Percentiles rank a stretch among this genome's conserved stretches.
phyloP scores from a whole-genome alignment of 2,329 filamentous ascomycete genomes.

The Endoconidiophora laricicola region DNA sequence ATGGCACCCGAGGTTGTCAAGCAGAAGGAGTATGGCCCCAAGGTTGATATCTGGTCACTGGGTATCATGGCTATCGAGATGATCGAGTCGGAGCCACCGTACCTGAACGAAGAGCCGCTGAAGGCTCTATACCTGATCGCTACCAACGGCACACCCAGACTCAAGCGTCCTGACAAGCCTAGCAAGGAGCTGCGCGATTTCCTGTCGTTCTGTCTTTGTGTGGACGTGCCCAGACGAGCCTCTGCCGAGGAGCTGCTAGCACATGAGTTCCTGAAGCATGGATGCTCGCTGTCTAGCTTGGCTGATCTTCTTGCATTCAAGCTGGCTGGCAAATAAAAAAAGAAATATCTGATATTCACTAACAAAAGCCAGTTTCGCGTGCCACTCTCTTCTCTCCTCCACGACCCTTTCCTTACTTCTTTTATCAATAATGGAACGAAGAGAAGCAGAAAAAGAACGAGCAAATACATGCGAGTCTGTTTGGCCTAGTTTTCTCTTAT shows the following conservation, averaged over 20 bases:
- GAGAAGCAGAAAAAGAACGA: too few relatives aligned
- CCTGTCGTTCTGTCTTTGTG: constrained; percentile 86
- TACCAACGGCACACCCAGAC: constrained; percentile 85
- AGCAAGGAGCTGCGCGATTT: constrained; percentile 97
- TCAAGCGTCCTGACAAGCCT: constrained; percentile 97
- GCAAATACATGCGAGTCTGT: too few relatives aligned
- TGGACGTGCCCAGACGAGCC: constrained; percentile 87
- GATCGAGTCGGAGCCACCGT: constrained; percentile 97
- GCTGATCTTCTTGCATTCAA: constrained; percentile 81
- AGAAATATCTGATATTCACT: neutral
- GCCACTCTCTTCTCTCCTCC: too few relatives aligned
- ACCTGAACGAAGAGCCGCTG: constrained; percentile 92
- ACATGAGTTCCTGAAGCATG: constrained; percentile 88
- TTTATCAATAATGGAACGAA: too few relatives aligned
- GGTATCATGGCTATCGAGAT: constrained; percentile 99
- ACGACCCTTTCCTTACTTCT: too few relatives aligned
- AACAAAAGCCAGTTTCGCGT: too few relatives aligned
- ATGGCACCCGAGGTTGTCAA: constrained; percentile 99
- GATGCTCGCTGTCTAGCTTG: constrained; percentile 67
- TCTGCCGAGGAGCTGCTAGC: constrained; percentile 77
- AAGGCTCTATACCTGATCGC: constrained; percentile 96
- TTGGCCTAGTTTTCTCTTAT: too few relatives aligned
- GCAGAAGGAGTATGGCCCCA: constrained; percentile 95
- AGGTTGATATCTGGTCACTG: constrained; percentile 97
- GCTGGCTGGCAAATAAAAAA: constrained; percentile 47